phyloP scores from a whole-genome alignment of 73 alveolate species.

The Paramecium octaurelia region DNA sequence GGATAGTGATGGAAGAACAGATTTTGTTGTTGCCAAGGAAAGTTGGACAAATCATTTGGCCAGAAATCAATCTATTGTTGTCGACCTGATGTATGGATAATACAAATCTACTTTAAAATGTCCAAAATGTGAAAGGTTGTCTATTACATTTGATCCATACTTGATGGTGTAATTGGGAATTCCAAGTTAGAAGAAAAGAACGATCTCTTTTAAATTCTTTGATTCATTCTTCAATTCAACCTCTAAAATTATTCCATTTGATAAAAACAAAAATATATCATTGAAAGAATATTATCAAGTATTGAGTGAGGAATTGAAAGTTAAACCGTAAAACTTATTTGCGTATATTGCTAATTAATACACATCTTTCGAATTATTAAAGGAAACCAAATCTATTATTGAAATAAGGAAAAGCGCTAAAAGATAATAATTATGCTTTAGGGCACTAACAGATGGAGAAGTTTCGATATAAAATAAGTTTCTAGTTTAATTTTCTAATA shows the following conservation, averaged over 20 bases:
- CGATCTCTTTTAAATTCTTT: not conserved
- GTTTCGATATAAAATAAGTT: not conserved
- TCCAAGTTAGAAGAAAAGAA: slow-evolving; percentile 72
- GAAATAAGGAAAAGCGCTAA: not conserved
- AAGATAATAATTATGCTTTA: not conserved
- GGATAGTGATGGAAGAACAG: slow-evolving; percentile 76
- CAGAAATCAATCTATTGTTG: slow-evolving; percentile 92
- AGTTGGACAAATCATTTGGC: slow-evolving; percentile 87
- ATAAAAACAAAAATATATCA: not conserved
- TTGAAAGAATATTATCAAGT: not conserved
- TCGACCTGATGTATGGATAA: slow-evolving; percentile 95
- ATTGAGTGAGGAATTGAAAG: not conserved
- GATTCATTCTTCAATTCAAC: not conserved
- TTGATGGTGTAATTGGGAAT: slow-evolving; percentile 87
- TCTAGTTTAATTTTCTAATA: not conserved
- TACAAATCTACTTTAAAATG: slow-evolving; percentile 89
- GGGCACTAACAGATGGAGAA: not conserved
- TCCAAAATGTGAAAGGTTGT: slow-evolving; percentile 83
- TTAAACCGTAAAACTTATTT: not conserved
- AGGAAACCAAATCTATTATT: not conserved
- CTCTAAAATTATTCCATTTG: not conserved
- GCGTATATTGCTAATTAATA: not conserved
- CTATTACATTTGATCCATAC: slow-evolving; percentile 97
- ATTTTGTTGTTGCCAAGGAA: slow-evolving; percentile 85
- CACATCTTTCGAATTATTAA: not conserved